phyloP scores from a whole-genome alignment of 2,329 filamentous ascomycete species.

The Coniosporium tulheliwenetii region DNA sequence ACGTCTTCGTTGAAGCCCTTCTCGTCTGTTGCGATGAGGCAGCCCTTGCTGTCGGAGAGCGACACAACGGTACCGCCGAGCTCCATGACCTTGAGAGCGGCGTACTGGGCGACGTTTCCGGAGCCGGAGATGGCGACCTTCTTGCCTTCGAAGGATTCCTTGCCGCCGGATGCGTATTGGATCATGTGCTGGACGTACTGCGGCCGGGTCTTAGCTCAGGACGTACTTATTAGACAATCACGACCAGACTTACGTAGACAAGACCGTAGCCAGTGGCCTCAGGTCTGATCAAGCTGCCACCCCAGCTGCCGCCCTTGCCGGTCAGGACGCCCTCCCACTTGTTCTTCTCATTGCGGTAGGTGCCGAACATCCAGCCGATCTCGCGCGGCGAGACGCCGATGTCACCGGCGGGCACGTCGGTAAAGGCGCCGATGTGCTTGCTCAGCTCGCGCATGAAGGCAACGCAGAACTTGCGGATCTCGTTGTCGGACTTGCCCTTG shows the following conservation, averaged over 20 bases:
- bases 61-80: conserved; percentile 86
- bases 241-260: conserved; percentile 50
- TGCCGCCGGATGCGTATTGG: conserved; percentile 60
- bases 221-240: neutral
- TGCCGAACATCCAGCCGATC: conserved; percentile 88
- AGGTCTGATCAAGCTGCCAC: conserved; percentile 83
- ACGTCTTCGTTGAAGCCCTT: conserved; percentile 64
- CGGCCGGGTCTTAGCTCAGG: neutral
- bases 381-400: conserved; percentile 88
- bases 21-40: conserved; percentile 58
- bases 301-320: conserved; percentile 87
- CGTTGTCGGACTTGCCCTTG: conserved; percentile 93
- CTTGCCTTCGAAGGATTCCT: conserved; percentile 79
- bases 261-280: conserved; percentile 96
- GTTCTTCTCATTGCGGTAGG: conserved; percentile 79
- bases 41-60: conserved; percentile 81
- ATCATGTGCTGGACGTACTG: conserved; percentile 91
- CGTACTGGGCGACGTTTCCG: conserved; percentile 96
- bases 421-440: conserved; percentile 92
- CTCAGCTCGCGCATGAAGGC: conserved; percentile 91
- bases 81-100: conserved; percentile 90
- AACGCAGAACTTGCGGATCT: conserved; percentile 94
- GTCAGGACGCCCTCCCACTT: conserved; percentile 93
- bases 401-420: conserved; percentile 91
- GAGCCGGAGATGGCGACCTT: conserved; percentile 90